phyloP scores from a whole-genome alignment of 441 rosid genomes.

The Mallotus japonicus region DNA sequence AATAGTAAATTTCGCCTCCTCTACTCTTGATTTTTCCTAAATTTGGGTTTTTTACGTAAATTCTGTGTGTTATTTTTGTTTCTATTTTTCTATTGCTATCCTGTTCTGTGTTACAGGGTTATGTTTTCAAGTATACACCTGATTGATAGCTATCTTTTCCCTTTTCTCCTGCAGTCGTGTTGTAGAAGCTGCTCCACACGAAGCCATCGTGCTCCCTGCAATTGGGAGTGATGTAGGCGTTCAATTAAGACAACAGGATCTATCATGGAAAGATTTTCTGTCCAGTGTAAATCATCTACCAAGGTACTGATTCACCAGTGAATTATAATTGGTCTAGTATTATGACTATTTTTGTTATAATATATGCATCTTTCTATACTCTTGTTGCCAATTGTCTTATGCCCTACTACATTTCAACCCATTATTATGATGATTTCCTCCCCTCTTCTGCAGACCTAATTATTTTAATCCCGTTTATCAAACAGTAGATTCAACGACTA shows the following conservation, averaged over 20 bases:
- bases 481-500: constrained; percentile 51
- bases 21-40: too few species aligned
- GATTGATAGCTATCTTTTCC: not conserved
- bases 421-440: constrained; percentile 9
- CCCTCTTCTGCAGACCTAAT: constrained; percentile 38
- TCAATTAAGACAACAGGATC: constrained; percentile 64
- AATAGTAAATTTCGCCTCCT: too few species aligned
- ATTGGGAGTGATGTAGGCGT: constrained; percentile 43
- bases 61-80: too few species aligned
- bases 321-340: not conserved
- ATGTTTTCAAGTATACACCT: too few species aligned
- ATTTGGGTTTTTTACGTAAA: too few species aligned
- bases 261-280: constrained; percentile 67
- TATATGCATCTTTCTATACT: not conserved
- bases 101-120: too few species aligned
- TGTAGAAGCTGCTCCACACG: constrained; percentile 65
- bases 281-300: constrained; percentile 33
- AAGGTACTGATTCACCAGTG: constrained; percentile 42
- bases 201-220: constrained; percentile 71
- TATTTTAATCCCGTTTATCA: constrained; percentile 47
- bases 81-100: too few species aligned
- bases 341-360: not conserved
- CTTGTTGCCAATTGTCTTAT: not conserved
- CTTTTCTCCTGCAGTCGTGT: constrained; percentile 54
- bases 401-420: not conserved